These are phyloP conservation scores for Avena atlantica DNA, from an alignment of 176 grass and related monocot genomes.

Conservation along the genomic window DNA sequence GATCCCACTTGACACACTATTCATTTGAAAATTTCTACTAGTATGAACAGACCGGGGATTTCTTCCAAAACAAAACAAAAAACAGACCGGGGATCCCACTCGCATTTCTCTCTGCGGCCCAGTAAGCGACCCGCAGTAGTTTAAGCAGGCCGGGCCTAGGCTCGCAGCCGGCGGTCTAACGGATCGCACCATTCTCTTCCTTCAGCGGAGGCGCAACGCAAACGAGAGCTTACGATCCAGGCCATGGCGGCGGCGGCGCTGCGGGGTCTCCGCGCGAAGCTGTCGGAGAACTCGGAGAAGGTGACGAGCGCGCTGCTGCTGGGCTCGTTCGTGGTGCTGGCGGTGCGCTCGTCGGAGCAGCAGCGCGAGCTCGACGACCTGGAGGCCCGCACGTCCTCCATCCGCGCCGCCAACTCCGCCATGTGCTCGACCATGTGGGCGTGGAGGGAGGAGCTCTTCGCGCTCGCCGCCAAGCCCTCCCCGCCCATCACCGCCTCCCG, in stretches of 20 bases:
- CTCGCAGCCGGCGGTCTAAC: background rate
- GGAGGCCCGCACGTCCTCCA: slow-evolving; percentile 62
- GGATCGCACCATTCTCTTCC: background rate
- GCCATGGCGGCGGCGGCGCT: slow-evolving; percentile 65
- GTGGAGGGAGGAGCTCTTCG: slow-evolving; percentile 73
- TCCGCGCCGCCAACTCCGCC: slow-evolving; percentile 65
- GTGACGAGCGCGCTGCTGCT: slow-evolving; percentile 64
- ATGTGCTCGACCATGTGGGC: slow-evolving; percentile 80
- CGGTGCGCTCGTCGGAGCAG: slow-evolving; percentile 62
- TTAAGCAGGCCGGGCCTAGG: background rate
- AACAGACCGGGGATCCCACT: too few relatives aligned
- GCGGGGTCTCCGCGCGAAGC: slow-evolving; percentile 49
- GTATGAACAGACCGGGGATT: too few relatives aligned
- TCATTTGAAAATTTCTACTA: too few relatives aligned
- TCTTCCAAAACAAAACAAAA: too few relatives aligned
- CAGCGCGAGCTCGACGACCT: slow-evolving; percentile 73
- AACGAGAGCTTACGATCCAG: background rate
- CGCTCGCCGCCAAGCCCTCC: slow-evolving; percentile 59
- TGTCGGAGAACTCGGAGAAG: slow-evolving; percentile 59
- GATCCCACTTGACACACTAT: too few relatives aligned
- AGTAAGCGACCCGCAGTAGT: background rate
- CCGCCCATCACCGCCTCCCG: slow-evolving; percentile 67
- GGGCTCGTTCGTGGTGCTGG: slow-evolving; percentile 58
- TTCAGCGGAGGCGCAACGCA: slow-evolving; percentile 14
- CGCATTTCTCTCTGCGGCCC: background rate